Base-by-base conservation (phyloP, 139 green algal genomes). In the Chlorella sp. region DNA sequence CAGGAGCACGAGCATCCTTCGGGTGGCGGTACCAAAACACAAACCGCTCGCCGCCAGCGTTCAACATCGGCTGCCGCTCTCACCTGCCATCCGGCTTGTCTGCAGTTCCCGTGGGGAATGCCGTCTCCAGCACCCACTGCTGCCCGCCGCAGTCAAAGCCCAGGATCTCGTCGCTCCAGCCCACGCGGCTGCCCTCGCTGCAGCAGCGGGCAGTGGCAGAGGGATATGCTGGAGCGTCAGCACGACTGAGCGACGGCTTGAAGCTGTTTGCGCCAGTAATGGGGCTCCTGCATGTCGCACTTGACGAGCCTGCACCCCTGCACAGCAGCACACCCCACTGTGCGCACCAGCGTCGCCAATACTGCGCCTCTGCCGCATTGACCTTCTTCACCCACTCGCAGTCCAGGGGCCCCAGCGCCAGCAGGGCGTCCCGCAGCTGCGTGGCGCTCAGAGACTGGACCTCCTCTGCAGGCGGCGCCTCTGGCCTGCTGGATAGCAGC, bases 111-210 rank as follows among this genome's bases (percentile, higher is more conserved):
- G 88, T 84, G 0, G 93, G 93, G 86, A 96, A 95, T 20, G 89
- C 91, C 20, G 97, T 93, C 89, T 99, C 97, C 70, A 97, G 88
- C 85, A 99, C 97, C 96, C 96, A 99, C 91, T 99, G 97, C 91
- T 99, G 93, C 3, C 97, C 97, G 5, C 97, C 97, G 86, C 97
- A 99, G 89, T 99, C 97, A 90, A 99, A 99, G 2, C 95, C 95
- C n/a, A 99, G 90, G 23, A 99, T 94, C 90, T 99, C 86, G 84
- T 99, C 95, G 75, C 90, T 95, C 90, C 91, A 98, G 36, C 93
- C 95, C 36, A 96, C 85, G 0, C 95, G 88, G 18, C 65, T 44
- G 32, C 93, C 94, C 9, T 73, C 56, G 60, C 84, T 89, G 75
- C 76, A 44, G 30, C 32, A 78, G 41, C 26, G 1, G 3, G 13